phyloP scores from a whole-genome alignment of 176 grass and related monocot species.

The Canna indica region DNA sequence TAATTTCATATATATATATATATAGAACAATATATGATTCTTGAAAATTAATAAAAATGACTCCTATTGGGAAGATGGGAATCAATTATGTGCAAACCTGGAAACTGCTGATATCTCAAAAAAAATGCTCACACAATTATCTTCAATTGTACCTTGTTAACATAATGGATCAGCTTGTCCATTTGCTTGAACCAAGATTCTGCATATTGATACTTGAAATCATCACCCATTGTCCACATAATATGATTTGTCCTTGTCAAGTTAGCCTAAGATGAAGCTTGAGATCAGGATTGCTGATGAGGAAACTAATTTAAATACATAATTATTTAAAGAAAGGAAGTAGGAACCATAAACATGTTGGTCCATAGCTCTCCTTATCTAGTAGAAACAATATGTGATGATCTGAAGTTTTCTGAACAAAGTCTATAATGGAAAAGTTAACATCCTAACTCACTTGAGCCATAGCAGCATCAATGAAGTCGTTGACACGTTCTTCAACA shows the following conservation, averaged over 20 bases:
- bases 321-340: neutral
- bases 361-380: neutral
- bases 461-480: constrained; percentile 77
- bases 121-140: neutral
- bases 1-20: too few species aligned
- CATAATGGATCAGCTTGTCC: constrained; percentile 86
- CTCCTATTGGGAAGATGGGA: too few species aligned
- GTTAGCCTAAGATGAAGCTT: constrained; percentile 45
- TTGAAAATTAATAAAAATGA: too few species aligned
- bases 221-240: constrained; percentile 97
- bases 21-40: too few species aligned
- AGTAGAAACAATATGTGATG: neutral
- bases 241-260: constrained; percentile 82
- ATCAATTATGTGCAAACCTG: too few species aligned
- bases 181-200: constrained; percentile 94
- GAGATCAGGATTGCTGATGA: neutral
- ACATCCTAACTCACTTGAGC: constrained; percentile 44
- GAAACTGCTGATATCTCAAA: neutral
- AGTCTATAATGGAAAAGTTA: neutral
- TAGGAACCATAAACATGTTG: neutral
- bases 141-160: constrained; percentile 59
- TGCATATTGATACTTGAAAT: constrained; percentile 88
- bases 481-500: constrained; percentile 66
- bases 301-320: neutral
- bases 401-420: neutral